A percentile compares a stretch with the other conserved stretches of the same genome.
Conservation (phyloP, 2,329 filamentous ascomycete genomes). For the Cyanodermella asteris region DNA sequence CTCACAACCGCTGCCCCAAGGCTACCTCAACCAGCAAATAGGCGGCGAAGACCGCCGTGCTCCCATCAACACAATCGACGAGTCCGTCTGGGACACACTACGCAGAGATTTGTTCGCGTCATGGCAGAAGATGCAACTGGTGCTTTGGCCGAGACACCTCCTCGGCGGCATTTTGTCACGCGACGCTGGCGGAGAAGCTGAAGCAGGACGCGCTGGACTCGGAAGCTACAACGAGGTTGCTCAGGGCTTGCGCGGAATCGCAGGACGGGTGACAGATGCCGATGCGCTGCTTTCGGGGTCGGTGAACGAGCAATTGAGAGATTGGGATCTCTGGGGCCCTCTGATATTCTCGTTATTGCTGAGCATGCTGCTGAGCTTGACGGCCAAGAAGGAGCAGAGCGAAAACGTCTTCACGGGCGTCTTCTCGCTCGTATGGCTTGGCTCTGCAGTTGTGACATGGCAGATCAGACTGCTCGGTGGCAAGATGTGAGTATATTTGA, state of each 20-base stretch:
- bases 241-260: slow-evolving; percentile 29
- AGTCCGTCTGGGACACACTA: slow-evolving; percentile 92
- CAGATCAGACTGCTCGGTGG: slow-evolving; percentile 93
- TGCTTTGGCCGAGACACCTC: slow-evolving; percentile 86
- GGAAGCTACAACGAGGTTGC: slow-evolving; percentile 22
- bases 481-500: slow-evolving; percentile 55
- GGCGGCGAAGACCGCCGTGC: slow-evolving; percentile 82
- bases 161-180: slow-evolving; percentile 43
- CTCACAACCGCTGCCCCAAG: slow-evolving; percentile 40
- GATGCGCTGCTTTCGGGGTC: slow-evolving; percentile 42
- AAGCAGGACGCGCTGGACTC: slow-evolving; percentile 32
- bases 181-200: slow-evolving; percentile 34
- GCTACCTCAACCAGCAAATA: slow-evolving; percentile 72
- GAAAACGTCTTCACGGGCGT: slow-evolving; percentile 86
- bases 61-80: slow-evolving; percentile 83
- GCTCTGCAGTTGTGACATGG: slow-evolving; percentile 86
- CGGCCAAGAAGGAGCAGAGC: slow-evolving; percentile 57
- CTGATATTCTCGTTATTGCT: slow-evolving; percentile 82
- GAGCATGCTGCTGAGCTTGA: slow-evolving; percentile 68
- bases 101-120: slow-evolving; percentile 77
- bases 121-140: slow-evolving; percentile 96
- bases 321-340: slow-evolving; percentile 96
- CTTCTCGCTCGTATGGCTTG: slow-evolving; percentile 92
- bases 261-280: slow-evolving; percentile 45
- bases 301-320: slow-evolving; percentile 75